A percentile compares a stretch with the other conserved stretches of the same genome.
Evolutionary conservation across 352 stramenopile genomes (phyloP).

Genomic region (Globisporangium iwayamae): DNA sequence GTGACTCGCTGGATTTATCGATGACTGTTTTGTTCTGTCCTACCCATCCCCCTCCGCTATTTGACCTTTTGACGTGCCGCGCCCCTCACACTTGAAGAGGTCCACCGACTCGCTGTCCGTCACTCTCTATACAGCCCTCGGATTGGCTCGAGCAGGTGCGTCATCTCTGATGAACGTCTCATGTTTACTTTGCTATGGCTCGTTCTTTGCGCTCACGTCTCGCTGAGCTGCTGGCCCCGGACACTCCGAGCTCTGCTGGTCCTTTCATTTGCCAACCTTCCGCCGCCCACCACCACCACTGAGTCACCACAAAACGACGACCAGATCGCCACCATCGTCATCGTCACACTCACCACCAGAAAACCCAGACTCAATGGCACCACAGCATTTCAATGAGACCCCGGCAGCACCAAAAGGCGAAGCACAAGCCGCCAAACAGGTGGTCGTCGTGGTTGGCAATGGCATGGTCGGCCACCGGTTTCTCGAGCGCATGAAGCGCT

Average conservation of each 20-base stretch:
- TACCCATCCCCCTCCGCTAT: conserved; percentile 12
- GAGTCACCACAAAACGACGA: conserved; percentile 17
- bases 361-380: conserved; percentile 3
- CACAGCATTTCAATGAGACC: conserved; percentile 11
- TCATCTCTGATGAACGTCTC: conserved; percentile 15
- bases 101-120: conserved; percentile 8
- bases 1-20: conserved; percentile 16
- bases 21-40: conserved; percentile 14
- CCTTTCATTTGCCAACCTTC: conserved; percentile 12
- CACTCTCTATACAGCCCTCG: neutral
- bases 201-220: neutral
- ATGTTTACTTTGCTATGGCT: neutral
- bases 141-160: conserved; percentile 27
- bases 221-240: neutral
- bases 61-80: conserved; percentile 4
- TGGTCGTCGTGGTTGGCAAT: conserved; percentile 89
- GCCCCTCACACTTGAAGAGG: conserved; percentile 13
- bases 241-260: neutral
- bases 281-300: conserved; percentile 4
- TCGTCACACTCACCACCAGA: conserved; percentile 8
- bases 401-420: neutral
- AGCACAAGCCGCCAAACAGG: conserved; percentile 25
- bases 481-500: conserved; percentile 71
- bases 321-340: neutral
- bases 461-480: conserved; percentile 91